Base-by-base conservation (phyloP, 2,329 filamentous ascomycete genomes). In the Endocalyx cinctus region DNA sequence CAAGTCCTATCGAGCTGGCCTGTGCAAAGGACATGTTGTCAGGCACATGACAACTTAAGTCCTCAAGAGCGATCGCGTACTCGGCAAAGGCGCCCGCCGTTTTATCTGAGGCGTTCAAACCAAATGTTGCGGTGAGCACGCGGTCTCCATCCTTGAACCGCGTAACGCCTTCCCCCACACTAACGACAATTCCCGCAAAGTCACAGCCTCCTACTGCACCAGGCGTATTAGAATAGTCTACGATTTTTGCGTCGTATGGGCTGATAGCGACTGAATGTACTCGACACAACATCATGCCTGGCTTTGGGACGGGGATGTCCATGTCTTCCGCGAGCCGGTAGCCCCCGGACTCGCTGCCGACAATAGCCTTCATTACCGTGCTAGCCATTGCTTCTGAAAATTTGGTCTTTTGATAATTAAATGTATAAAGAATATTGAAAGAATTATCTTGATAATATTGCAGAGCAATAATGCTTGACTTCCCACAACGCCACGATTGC, bases 71-170 rank as follows among this genome's bases (percentile, higher is more conserved):
- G 17, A 25, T 25, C 12, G 41, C 25, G 28, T 41, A 41, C 29
- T 44, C 35, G 3, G 38, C 31, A 22, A 41, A 44, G 5, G 38
- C 35, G 13, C 41, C 41, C 18, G 23, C 31, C 6, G 26, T 19
- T 2, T 20, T 31, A 3, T 17, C 11, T 3, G 12, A 5, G 5
- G 35, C 29, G 33, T 42, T 42, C 5, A 17, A 19, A 25, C 33
- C 35, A 20, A 31, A 29, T 4, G 37, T 33, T 3, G 15, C 10
- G 10, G 31, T 34, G 17, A 17, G 26, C 14, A 44, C 35, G 4
- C 28, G 25, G 17, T 39, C 38, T n/a, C 41, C 41, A 4, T 35
- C 17, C 7, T 17, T 7, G 5, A 37, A 13, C 10, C 29, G n/a
- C n/a, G 35, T 23, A 7, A 13, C 17, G 5, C 15, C n/a, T 12